phyloP scores from a whole-genome alignment of 371 early-diverging fungal species.

The Dichotomocladium elegans region DNA sequence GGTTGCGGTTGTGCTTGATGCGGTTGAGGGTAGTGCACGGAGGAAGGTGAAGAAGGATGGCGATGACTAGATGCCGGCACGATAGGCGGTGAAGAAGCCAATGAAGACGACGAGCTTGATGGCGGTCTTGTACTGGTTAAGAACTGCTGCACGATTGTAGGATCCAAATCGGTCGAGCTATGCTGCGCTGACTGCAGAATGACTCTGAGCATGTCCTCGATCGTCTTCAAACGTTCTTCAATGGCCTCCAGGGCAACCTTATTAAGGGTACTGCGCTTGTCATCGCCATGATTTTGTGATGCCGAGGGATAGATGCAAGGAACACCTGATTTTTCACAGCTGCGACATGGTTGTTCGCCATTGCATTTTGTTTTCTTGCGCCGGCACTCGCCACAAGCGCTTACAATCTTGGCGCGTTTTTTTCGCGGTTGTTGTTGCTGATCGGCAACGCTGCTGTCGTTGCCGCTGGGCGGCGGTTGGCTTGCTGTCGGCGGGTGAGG shows the following conservation, averaged over 20 bases:
- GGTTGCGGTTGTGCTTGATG: not conserved
- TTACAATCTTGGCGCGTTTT: constrained; percentile 62
- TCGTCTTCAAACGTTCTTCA: constrained; percentile 29
- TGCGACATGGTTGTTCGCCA: constrained; percentile 60
- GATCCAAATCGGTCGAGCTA: constrained; percentile 12
- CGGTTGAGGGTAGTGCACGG: not conserved
- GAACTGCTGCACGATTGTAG: constrained; percentile 17
- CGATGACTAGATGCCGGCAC: constrained; percentile 6
- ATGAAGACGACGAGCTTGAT: constrained; percentile 6
- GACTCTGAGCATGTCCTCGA: constrained; percentile 32
- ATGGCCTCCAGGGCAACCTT: constrained; percentile 35
- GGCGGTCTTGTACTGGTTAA: constrained; percentile 13
- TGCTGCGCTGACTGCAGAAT: constrained; percentile 15
- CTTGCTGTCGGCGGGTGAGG: not conserved
- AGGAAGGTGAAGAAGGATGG: not conserved
- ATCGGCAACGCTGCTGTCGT: not conserved
- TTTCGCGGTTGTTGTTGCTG: constrained; percentile 24
- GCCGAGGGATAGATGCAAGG: constrained; percentile 45
- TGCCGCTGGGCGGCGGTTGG: not conserved
- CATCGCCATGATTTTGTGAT: constrained; percentile 20
- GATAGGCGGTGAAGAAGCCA: constrained; percentile 11
- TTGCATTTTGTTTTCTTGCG: constrained; percentile 57
- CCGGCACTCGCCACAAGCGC: constrained; percentile 54
- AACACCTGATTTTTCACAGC: constrained; percentile 49
- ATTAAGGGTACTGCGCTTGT: constrained; percentile 22